Percentiles rank a stretch among this genome's conserved stretches.
These are phyloP conservation scores for Orbilia brochopaga DNA, from an alignment of 2,329 filamentous ascomycete genomes.

Conservation along the genomic window DNA sequence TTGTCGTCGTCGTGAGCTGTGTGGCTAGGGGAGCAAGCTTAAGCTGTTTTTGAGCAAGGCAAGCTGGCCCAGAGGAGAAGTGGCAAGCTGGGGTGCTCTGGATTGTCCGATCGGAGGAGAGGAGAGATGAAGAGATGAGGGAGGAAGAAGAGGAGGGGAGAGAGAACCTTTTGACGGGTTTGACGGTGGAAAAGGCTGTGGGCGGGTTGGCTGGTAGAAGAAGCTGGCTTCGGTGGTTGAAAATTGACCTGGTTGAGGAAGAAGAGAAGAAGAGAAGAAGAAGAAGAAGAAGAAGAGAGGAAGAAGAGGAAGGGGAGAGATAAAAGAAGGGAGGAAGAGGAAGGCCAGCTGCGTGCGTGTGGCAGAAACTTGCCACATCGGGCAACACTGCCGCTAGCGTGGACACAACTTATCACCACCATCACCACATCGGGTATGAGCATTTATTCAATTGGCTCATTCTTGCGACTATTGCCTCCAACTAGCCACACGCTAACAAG, in stretches of 20 bases:
- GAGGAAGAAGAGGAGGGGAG: slow-evolving; percentile 3
- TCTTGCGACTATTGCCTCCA: no score
- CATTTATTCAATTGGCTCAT: no score
- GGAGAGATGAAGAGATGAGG: slow-evolving; percentile 13
- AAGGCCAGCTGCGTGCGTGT: not conserved
- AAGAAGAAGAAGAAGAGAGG: slow-evolving; percentile 4
- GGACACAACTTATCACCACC: no score
- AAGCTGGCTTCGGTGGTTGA: slow-evolving; percentile 11
- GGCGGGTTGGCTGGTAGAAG: slow-evolving; percentile 33
- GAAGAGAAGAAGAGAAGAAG: slow-evolving; percentile 8
- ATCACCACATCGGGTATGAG: no score
- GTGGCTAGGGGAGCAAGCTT: slow-evolving; percentile 10
- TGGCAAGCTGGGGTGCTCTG: not conserved
- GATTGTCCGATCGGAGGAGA: slow-evolving; percentile 17
- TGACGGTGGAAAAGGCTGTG: slow-evolving; percentile 32
- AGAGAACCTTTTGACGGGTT: slow-evolving; percentile 28
- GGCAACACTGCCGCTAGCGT: no score
- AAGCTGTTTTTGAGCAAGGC: no score
- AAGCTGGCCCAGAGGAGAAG: slow-evolving; percentile 11
- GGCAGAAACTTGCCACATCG: not conserved
- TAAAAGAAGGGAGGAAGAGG: not conserved
- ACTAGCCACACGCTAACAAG: no score
- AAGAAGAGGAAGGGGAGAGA: slow-evolving; percentile 2
- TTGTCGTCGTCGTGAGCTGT: slow-evolving; percentile 6
- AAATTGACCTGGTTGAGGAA: slow-evolving; percentile 20